phyloP scores from a whole-genome alignment of 345 rosid genomes.

The Citrus mangshanensis region DNA sequence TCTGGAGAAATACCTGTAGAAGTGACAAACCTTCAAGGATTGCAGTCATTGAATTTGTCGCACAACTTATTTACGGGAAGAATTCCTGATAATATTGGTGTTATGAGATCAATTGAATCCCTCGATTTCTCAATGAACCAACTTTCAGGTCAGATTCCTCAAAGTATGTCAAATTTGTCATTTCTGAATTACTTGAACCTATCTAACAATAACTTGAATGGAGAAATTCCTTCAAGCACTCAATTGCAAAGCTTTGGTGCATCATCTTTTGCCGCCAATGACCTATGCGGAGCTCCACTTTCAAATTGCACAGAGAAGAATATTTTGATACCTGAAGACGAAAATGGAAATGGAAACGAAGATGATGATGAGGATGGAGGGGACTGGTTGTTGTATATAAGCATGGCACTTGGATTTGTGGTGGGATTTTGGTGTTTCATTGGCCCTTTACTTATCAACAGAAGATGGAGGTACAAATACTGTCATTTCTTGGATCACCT shows the following conservation, averaged over 20 bases:
- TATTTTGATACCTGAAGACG: no score
- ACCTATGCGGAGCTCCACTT: not conserved
- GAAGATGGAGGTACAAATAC: not conserved
- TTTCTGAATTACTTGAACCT: no score
- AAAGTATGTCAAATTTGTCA: no score
- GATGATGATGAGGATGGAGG: not conserved
- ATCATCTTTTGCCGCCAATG: not conserved
- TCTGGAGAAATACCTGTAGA: no score
- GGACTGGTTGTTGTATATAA: not conserved
- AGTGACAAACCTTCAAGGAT: no score
- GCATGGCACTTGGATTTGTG: not conserved
- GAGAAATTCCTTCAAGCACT: constrained; percentile 18
- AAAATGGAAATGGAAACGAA: not conserved
- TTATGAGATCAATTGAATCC: no score
- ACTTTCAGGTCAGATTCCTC: no score
- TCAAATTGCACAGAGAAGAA: not conserved
- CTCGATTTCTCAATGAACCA: no score
- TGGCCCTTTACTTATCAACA: not conserved
- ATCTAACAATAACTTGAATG: not conserved
- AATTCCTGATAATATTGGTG: no score
- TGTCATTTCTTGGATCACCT: no score
- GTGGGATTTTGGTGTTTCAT: not conserved
- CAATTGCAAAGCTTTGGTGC: not conserved
- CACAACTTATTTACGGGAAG: no score
- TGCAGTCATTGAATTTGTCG: no score